A percentile compares a stretch with the other conserved stretches of the same genome.
phyloP scores from a whole-genome alignment of 2,329 filamentous ascomycete genomes.

The Cladophialophora psammophila region DNA sequence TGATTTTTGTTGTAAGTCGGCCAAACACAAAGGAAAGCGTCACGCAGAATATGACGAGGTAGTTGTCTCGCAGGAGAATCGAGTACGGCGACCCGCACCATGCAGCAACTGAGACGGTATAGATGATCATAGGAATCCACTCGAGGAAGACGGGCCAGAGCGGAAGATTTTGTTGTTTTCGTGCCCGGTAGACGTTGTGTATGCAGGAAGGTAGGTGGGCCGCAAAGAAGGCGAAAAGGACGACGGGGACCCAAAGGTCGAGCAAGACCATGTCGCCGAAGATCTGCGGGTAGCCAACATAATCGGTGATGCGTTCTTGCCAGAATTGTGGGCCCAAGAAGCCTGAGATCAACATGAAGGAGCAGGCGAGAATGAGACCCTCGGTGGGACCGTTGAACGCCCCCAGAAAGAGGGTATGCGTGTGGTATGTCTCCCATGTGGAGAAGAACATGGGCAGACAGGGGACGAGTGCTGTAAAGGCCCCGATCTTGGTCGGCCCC shows the following conservation, averaged over 20 bases:
- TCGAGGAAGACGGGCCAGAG: constrained; percentile 86
- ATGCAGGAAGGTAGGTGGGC: constrained; percentile 89
- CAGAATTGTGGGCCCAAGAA: constrained; percentile 89
- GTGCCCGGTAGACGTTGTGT: constrained; percentile 80
- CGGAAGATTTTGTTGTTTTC: constrained; percentile 74
- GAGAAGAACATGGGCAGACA: constrained; percentile 99
- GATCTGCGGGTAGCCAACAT: constrained; percentile 69
- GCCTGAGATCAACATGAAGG: constrained; percentile 85
- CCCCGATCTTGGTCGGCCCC: constrained; percentile 81
- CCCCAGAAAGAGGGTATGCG: constrained; percentile 93
- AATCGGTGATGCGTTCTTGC: constrained; percentile 74
- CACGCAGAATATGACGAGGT: constrained; percentile 88
- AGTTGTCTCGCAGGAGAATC: constrained; percentile 79
- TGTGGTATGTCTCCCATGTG: constrained; percentile 99
- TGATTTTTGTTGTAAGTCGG: constrained; percentile 98
- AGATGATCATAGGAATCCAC: constrained; percentile 90
- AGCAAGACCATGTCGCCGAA: constrained; percentile 78
- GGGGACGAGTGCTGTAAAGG: constrained; percentile 89
- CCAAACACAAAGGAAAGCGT: constrained; percentile 98
- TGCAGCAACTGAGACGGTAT: constrained; percentile 73
- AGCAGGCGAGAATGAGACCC: constrained; percentile 86
- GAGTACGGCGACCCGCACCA: constrained; percentile 95
- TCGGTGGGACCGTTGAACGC: constrained; percentile 98
- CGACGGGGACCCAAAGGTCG: constrained; percentile 84
- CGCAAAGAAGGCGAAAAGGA: constrained; percentile 69